These are phyloP conservation scores for Filobasidium floriforme DNA, from an alignment of 768 basidiomycete species.

Conservation along the genomic window DNA sequence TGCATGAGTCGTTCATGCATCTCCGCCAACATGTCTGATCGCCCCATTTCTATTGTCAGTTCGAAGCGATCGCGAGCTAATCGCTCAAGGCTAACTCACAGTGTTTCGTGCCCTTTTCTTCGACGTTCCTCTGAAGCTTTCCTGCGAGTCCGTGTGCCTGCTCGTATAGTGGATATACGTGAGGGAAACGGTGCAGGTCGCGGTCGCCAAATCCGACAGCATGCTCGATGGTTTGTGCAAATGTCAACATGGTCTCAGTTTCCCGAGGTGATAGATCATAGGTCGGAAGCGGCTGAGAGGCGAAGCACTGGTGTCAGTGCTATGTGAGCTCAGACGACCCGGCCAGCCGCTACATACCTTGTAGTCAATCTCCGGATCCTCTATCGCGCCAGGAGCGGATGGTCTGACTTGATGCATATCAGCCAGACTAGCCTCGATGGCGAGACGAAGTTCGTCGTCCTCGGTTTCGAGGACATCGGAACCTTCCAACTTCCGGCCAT, in stretches of 20 bases:
- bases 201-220: conserved; percentile 67
- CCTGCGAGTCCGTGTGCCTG: conserved; percentile 70
- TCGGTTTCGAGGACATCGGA: conserved; percentile 60
- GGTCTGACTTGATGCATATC: conserved; percentile 58
- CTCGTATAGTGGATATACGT: conserved; percentile 74
- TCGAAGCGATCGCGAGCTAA: background rate
- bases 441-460: conserved; percentile 82
- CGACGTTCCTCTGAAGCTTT: conserved; percentile 72
- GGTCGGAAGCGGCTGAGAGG: conserved; percentile 52
- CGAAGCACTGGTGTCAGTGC: conserved; percentile 31
- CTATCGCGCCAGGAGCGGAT: conserved; percentile 62
- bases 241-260: conserved; percentile 76
- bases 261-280: conserved; percentile 78
- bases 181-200: conserved; percentile 73
- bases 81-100: conserved; percentile 47
- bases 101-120: conserved; percentile 78
- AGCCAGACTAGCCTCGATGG: conserved; percentile 89
- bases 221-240: conserved; percentile 82
- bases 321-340: background rate
- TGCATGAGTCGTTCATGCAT: conserved; percentile 93
- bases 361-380: conserved; percentile 48
- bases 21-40: conserved; percentile 70
- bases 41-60: background rate
- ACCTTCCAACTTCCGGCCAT: conserved; percentile 37
- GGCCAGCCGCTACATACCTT: conserved; percentile 1